Evolutionary conservation across 1,139 yeast species (phyloP).

Genomic region (Lodderomyces margitis): DNA sequence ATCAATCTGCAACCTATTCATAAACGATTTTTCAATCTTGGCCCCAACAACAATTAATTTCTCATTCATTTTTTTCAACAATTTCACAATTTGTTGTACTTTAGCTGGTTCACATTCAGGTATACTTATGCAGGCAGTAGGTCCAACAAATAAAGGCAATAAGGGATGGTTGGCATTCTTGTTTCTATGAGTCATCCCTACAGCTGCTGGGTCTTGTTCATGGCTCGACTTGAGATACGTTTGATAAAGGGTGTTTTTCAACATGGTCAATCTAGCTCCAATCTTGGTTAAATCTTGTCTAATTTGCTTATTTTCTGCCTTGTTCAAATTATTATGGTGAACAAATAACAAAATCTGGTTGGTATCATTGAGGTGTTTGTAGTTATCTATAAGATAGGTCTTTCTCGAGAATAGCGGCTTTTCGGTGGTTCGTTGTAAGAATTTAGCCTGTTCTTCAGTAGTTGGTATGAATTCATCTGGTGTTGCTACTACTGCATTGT

Average conservation of each 20-base stretch:
- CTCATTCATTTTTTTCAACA: conserved; percentile 65
- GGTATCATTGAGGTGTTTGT: conserved; percentile 65
- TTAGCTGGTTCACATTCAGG: conserved; percentile 66
- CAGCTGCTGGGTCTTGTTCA: conserved; percentile 74
- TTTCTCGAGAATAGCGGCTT: conserved; percentile 66
- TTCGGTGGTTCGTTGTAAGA: conserved; percentile 37
- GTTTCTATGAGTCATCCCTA: conserved; percentile 48
- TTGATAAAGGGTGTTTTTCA: conserved; percentile 59
- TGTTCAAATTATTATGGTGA: conserved; percentile 80
- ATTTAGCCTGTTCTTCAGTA: conserved; percentile 11
- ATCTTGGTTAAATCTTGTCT: conserved; percentile 56
- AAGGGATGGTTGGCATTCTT: conserved; percentile 58
- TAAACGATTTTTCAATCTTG: conserved; percentile 60
- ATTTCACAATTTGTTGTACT: conserved; percentile 60
- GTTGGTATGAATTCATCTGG: conserved; percentile 10
- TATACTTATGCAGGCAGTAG: conserved; percentile 78
- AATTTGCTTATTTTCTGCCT: conserved; percentile 61
- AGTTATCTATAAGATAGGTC: conserved; percentile 78
- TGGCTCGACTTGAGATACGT: conserved; percentile 73
- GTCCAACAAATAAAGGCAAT: conserved; percentile 70
- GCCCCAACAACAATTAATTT: conserved; percentile 84
- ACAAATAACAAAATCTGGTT: conserved; percentile 70
- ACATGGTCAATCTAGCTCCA: conserved; percentile 68
- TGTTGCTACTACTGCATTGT: no score
- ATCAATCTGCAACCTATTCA: conserved; percentile 53